phyloP scores from a whole-genome alignment of 1,284 basidiomycete species.

The Fistulinella cinereoalba region DNA sequence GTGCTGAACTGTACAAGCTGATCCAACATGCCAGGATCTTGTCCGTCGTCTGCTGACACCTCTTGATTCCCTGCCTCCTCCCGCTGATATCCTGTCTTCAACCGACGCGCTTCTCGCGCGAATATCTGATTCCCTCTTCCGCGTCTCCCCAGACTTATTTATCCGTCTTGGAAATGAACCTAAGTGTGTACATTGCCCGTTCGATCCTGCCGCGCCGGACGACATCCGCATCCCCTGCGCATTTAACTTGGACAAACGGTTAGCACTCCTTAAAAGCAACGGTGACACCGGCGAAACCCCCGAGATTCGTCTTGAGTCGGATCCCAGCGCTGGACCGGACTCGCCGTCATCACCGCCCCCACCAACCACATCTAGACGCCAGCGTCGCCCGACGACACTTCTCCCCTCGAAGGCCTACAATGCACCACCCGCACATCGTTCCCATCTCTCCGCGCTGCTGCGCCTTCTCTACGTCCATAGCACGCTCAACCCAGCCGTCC shows the following conservation, averaged over 20 bases:
- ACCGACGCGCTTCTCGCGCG: conserved; percentile 50
- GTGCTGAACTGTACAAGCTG: conserved; percentile 1
- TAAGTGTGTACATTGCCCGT: conserved; percentile 44
- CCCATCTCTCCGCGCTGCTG: conserved; percentile 63
- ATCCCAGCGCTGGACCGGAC: conserved; percentile 22
- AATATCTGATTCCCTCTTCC: conserved; percentile 55
- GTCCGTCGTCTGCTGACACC: conserved; percentile 59
- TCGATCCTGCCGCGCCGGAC: conserved; percentile 51
- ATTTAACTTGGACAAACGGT: conserved; percentile 50
- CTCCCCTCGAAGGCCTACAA: conserved; percentile 47
- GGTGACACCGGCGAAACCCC: conserved; percentile 38
- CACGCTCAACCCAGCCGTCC: conserved; percentile 67
- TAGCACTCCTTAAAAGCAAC: conserved; percentile 44
- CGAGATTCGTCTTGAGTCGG: conserved; percentile 53
- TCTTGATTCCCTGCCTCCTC: conserved; percentile 46
- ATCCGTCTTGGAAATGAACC: conserved; percentile 50
- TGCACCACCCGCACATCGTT: conserved; percentile 49
- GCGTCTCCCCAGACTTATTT: conserved; percentile 54
- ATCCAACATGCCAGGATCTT: conserved; percentile 49
- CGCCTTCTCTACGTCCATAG: conserved; percentile 71
- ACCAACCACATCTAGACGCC: conserved; percentile 24
- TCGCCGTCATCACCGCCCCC: conserved; percentile 16
- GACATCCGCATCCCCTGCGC: conserved; percentile 50
- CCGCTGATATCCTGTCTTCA: conserved; percentile 41
- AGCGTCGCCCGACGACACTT: conserved; percentile 45